Evolutionary conservation across 768 basidiomycete genomes (phyloP), one percentile per base, ranked within the genome.

Genomic region (Trametes maxima): DNA sequence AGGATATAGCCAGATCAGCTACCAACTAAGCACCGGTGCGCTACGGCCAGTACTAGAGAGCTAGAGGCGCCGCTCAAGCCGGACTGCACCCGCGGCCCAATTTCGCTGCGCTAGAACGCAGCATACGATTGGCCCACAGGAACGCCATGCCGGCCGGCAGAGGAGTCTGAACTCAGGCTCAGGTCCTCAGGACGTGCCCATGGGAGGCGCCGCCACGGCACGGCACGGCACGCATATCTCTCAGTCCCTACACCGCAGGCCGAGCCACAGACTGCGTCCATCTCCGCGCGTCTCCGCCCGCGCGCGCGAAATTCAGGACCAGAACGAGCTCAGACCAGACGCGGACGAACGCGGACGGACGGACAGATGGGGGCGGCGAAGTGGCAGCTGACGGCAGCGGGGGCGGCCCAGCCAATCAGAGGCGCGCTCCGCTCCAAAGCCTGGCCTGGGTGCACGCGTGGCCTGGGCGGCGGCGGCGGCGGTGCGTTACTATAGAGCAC

Each of bases 401-500:
- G 21, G 11, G 35, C 54, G 54, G 45, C 39, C 54, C 54, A 56
- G 45, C 54, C 54, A 56, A 56, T 56, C 54, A 56, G 45, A 36
- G 54, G 39, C 36, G 54, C 45, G 36, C 19, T 25, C 22, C 14
- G 54, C 45, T 56, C 54, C 54, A 36, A 43, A 10, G 51, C 51
- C 25, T 17, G n/a, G n/a, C n/a, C n/a, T n/a, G 48, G 21, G 48
- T 35, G 28, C 21, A 33, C 48, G 48, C 46, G 14, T 22, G 48
- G 21, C 48, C 33, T 14, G 46, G 46, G 12, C 46, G 21, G n/a
- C 42, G 13, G 44, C 44, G 44, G 39, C 39, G 17, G 39, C 39
- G 17, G 39, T 11, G 39, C 39, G 12, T n/a, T n/a, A n/a, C n/a
- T n/a, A n/a, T n/a, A 8, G 28, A 8, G 28, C 28, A 33, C 4